Conservation (phyloP, 129 eudicot species). For the Flaveria trinervia region DNA sequence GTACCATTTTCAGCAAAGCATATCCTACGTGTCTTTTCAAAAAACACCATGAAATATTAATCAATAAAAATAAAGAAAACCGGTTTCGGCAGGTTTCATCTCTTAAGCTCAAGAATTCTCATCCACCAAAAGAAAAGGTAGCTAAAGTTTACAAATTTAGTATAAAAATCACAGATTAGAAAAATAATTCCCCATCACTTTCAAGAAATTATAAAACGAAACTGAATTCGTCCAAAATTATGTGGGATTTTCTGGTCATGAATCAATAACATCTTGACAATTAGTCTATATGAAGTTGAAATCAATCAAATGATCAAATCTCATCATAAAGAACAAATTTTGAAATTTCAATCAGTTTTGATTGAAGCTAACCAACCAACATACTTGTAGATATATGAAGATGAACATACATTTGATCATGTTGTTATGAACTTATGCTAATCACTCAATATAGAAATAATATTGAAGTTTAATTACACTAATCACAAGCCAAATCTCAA, state of each 20-base stretch:
- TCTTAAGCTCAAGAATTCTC: slow-evolving; percentile 13
- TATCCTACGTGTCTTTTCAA: slow-evolving; percentile 20
- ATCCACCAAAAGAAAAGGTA: slow-evolving; percentile 14
- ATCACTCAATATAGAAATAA: not conserved
- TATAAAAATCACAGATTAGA: not conserved
- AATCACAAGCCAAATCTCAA: not conserved
- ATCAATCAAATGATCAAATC: not conserved
- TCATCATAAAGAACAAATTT: slow-evolving; percentile 18
- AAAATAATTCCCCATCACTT: not conserved
- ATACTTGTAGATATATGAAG: slow-evolving; percentile 1
- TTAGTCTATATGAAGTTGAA: not conserved
- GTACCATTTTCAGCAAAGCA: slow-evolving; percentile 34
- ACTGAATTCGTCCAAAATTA: not conserved
- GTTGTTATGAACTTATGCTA: not conserved
- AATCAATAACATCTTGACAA: slow-evolving; percentile 7
- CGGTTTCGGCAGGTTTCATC: not conserved
- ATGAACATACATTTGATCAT: not conserved
- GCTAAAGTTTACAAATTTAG: not conserved
- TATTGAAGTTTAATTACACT: slow-evolving; percentile 1
- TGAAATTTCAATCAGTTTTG: not conserved
- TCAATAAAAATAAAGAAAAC: not conserved
- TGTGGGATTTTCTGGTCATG: not conserved
- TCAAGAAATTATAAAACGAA: not conserved
- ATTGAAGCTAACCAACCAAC: slow-evolving; percentile 20
- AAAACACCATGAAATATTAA: not conserved